Conservation (phyloP, 352 stramenopile genomes). For the Pythium dissimile region DNA sequence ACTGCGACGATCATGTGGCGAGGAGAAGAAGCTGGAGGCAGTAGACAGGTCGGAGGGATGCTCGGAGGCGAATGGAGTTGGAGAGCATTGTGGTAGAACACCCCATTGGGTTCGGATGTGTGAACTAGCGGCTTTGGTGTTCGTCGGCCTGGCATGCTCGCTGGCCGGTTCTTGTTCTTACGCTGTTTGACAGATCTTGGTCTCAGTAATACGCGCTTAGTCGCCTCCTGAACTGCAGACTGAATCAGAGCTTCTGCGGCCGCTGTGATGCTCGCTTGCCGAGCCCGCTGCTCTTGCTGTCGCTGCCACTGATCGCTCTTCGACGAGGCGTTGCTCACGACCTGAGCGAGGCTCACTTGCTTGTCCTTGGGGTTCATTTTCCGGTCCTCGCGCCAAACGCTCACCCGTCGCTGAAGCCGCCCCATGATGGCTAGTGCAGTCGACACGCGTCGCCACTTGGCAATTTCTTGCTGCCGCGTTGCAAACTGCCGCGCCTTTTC, state of each 20-base stretch:
- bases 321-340: constrained; percentile 8
- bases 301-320: not conserved
- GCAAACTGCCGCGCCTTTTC: constrained; percentile 8
- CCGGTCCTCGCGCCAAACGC: constrained; percentile 2
- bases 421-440: constrained; percentile 12
- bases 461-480: constrained; percentile 19
- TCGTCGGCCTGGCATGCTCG: not conserved
- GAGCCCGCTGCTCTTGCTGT: constrained; percentile 1
- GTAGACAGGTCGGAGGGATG: constrained; percentile 20
- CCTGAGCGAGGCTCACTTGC: constrained; percentile 1
- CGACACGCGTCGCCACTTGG: constrained; percentile 15
- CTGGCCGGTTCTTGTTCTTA: not conserved
- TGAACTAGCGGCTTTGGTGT: not conserved
- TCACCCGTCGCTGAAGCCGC: not conserved
- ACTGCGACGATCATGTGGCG: not conserved
- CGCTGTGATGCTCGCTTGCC: not conserved
- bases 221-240: not conserved
- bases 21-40: constrained; percentile 1
- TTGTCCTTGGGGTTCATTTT: constrained; percentile 2
- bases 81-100: constrained; percentile 31
- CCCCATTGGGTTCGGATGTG: constrained; percentile 7
- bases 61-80: constrained; percentile 19
- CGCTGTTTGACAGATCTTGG: not conserved
- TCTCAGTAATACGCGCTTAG: not conserved
- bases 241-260: not conserved